Evolutionary conservation across 2,329 filamentous ascomycete genomes (phyloP), one percentile per base, ranked within the genome.

Genomic region (Penicillium concentricum): DNA sequence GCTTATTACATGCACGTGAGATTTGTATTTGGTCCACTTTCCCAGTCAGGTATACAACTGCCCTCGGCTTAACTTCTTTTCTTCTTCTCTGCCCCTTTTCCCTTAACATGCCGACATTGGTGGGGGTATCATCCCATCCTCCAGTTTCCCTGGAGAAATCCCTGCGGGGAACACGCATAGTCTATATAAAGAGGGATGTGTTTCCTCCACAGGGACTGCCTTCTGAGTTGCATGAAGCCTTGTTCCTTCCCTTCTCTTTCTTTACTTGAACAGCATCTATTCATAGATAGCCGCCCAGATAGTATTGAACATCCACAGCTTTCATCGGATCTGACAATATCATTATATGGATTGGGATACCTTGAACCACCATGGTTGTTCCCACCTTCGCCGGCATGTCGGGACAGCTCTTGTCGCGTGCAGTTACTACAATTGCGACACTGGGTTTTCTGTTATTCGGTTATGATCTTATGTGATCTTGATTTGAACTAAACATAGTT

Each of bases 401-500:
- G 28, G 52, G 52, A 38, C 39, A 16, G 13, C 24, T n/a, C 15
- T 47, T 56, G 32, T 26, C 30, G 46, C 20, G 39, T 24, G 20
- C 53, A 9, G 53, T 50, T 15, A 35, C 20, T 18, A 55, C 46
- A 24, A 45, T 46, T 35, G 46, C 53, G 22, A 55, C 53, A 7
- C 45, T 50, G 7, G 83, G 82, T 4, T 85, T 86, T 71, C 69
- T 84, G 15, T 78, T 84, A 18, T 83, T 84, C 58, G 81, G 81
- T 42, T 84, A 83, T 62, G 80, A 84, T 57, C 82, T 70, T 74
- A 39, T 39, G 51, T 42, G 8, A 6, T 15, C 3, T 16, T 15
- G n/a, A 7, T 22, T 10, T 20, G 2, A 37, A 15, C 22, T 12
- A 16, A 12, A 7, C 12, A 32, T 6, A 24, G 22, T 3, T 2